phyloP scores from a whole-genome alignment of 2,329 filamentous ascomycete genomes.

The Paecilomyces sp. region DNA sequence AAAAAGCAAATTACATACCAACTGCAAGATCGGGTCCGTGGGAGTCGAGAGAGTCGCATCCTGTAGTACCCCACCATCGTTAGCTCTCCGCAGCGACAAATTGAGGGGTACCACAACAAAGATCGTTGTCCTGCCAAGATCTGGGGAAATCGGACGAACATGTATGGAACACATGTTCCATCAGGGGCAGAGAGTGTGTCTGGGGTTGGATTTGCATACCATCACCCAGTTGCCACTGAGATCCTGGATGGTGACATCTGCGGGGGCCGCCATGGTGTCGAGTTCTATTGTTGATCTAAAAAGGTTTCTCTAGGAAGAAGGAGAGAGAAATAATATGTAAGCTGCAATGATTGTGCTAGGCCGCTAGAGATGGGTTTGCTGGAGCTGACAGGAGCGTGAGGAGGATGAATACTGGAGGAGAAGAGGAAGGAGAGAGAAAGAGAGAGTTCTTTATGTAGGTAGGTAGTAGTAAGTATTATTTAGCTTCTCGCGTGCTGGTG shows the following conservation, averaged over 20 bases:
- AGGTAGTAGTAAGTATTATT: too few species aligned
- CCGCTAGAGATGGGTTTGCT: background rate
- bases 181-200: background rate
- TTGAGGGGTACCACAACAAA: background rate
- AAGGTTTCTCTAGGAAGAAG: background rate
- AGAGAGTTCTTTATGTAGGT: background rate
- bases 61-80: constrained; percentile 35
- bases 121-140: background rate
- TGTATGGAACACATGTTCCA: background rate
- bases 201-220: constrained; percentile 41
- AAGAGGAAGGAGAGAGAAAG: background rate
- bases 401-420: background rate
- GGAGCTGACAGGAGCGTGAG: background rate
- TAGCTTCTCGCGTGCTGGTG: background rate
- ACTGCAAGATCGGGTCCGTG: constrained; percentile 59
- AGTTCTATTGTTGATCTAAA: background rate
- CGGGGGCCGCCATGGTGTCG: constrained; percentile 62
- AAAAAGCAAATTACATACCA: constrained; percentile 34
- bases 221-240: constrained; percentile 64
- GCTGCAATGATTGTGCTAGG: background rate
- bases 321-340: background rate
- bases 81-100: background rate
- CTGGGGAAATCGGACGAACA: background rate
- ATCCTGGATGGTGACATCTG: constrained; percentile 58
- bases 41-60: constrained; percentile 68